These are phyloP conservation scores for Mimosa bimucronata DNA, from an alignment of 306 rosid species.

Conservation along the genomic window DNA sequence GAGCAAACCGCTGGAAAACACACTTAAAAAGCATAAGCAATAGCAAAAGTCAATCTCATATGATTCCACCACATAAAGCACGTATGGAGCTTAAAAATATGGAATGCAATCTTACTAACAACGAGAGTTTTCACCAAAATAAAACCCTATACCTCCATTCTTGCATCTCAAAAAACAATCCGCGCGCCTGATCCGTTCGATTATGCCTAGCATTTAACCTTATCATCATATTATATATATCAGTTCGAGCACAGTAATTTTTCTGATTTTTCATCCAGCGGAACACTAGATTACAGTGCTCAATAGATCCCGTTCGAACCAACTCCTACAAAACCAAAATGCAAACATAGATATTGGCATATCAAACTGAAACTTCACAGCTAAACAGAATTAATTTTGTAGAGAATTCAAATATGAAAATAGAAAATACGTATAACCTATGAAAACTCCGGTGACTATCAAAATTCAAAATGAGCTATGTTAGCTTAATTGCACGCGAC, in stretches of 20 bases:
- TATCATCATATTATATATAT: slow-evolving; percentile 88
- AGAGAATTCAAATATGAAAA: not conserved
- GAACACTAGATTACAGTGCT: slow-evolving; percentile 69
- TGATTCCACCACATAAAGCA: not conserved
- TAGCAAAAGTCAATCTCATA: not conserved
- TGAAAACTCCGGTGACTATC: not conserved
- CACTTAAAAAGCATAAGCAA: not conserved
- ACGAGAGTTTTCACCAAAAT: not conserved
- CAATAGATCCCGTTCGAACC: slow-evolving; percentile 75
- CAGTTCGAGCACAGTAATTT: slow-evolving; percentile 84
- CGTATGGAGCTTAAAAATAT: not conserved
- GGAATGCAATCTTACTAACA: not conserved
- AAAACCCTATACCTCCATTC: slow-evolving; percentile 65
- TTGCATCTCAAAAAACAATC: slow-evolving; percentile 94
- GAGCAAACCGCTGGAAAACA: slow-evolving; percentile 3
- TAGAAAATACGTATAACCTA: not conserved
- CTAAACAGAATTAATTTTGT: not conserved
- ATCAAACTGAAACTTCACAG: not conserved
- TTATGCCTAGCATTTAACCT: slow-evolving; percentile 82
- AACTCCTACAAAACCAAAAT: slow-evolving; percentile 57
- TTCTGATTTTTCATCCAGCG: slow-evolving; percentile 82
- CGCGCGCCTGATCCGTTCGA: slow-evolving; percentile 88
- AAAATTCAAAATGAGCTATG: slow-evolving; percentile 1
- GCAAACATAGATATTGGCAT: not conserved
- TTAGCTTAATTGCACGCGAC: not conserved